Evolutionary conservation across 2,329 filamentous ascomycete species (phyloP).

Genomic region (Arthrobotrys sinensis): DNA sequence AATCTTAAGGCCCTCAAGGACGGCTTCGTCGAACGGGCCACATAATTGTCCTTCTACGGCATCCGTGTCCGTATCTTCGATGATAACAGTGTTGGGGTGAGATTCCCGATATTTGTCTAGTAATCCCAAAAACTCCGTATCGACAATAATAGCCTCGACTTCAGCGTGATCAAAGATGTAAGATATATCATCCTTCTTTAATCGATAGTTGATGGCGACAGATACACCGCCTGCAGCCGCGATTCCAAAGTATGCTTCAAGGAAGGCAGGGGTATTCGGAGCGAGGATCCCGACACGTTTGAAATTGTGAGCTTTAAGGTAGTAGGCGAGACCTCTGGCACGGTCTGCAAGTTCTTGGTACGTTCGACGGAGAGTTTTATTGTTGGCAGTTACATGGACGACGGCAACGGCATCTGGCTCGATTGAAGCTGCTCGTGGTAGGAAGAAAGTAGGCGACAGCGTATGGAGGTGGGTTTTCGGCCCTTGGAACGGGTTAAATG

Average conservation of each 20-base stretch:
- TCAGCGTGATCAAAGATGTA: conserved; percentile 93
- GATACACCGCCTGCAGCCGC: conserved; percentile 68
- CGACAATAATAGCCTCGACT: conserved; percentile 88
- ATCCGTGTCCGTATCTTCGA: conserved; percentile 86
- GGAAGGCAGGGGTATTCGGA: conserved; percentile 93
- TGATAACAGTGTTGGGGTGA: conserved; percentile 54
- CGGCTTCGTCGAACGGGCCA: conserved; percentile 86
- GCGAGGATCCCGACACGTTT: conserved; percentile 82
- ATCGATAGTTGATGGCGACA: conserved; percentile 77
- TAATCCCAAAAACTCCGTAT: conserved; percentile 82
- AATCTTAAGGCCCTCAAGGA: conserved; percentile 82
- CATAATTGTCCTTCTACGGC: conserved; percentile 79
- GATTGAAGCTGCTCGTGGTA: conserved; percentile 87
- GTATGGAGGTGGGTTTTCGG: conserved; percentile 68
- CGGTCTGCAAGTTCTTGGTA: conserved; percentile 89
- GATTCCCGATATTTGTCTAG: conserved; percentile 70
- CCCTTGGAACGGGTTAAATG: conserved; percentile 62
- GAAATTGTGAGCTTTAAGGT: conserved; percentile 80
- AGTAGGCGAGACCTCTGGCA: conserved; percentile 89
- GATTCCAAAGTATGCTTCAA: conserved; percentile 91
- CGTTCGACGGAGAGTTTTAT: conserved; percentile 79
- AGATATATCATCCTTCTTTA: conserved; percentile 86
- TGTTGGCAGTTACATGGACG: conserved; percentile 86
- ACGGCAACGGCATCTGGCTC: conserved; percentile 90
- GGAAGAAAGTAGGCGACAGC: conserved; percentile 88